phyloP scores from a whole-genome alignment of 2,329 filamentous ascomycete species.

The Epicoccum nigrum region DNA sequence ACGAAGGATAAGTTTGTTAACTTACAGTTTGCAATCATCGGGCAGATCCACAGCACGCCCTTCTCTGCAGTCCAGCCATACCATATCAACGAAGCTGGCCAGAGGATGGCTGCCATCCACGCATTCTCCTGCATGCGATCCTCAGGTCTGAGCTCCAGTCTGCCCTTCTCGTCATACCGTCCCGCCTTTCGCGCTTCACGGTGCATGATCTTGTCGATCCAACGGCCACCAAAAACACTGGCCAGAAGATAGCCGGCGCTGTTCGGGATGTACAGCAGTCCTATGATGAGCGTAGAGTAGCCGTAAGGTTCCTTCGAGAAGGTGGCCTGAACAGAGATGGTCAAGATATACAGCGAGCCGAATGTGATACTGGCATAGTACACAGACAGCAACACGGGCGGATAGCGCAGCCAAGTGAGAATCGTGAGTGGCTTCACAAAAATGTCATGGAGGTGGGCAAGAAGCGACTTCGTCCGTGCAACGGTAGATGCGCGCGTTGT shows the following conservation, averaged over 20 bases:
- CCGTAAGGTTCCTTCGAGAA: conserved; percentile 43
- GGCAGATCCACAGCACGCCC: conserved; percentile 42
- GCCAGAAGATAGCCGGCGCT: conserved; percentile 46
- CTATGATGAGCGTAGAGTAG: conserved; percentile 46
- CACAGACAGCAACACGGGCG: conserved; percentile 47
- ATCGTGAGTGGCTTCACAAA: conserved; percentile 50
- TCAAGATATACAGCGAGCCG: conserved; percentile 48
- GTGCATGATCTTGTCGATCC: conserved; percentile 50
- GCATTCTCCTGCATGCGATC: conserved; percentile 52
- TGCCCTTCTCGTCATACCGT: conserved; percentile 44
- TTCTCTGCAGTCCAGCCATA: conserved; percentile 47
- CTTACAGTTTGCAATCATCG: conserved; percentile 46
- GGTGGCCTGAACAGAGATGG: conserved; percentile 47
- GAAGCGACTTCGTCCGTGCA: conserved; percentile 37
- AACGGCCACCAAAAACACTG: conserved; percentile 46
- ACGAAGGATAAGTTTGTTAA: not conserved
- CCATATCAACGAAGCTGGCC: conserved; percentile 45
- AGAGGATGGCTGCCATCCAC: conserved; percentile 46
- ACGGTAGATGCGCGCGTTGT: conserved; percentile 45
- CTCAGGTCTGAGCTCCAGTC: conserved; percentile 44
- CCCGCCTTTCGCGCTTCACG: conserved; percentile 47
- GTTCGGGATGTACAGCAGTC: conserved; percentile 48
- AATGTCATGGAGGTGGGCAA: conserved; percentile 40
- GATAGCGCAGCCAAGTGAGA: conserved; percentile 47
- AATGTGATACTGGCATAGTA: conserved; percentile 51